These are phyloP conservation scores for Hypoxylon sp. DNA, from an alignment of 2,329 filamentous ascomycete species.

Conservation along the genomic window DNA sequence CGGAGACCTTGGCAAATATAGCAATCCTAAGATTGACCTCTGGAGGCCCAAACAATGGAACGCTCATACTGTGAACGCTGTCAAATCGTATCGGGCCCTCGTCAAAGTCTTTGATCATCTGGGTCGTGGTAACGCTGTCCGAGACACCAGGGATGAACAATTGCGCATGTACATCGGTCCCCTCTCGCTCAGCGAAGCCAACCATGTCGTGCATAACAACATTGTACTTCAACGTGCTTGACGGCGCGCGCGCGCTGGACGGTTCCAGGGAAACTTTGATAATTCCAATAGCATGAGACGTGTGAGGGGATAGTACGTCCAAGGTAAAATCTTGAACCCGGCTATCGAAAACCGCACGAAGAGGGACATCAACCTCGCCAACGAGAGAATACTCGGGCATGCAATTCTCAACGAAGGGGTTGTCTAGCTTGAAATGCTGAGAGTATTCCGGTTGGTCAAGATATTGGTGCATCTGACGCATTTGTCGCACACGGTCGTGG, in stretches of 20 bases:
- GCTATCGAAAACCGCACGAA: conserved; percentile 92
- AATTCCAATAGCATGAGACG: conserved; percentile 87
- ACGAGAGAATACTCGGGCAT: conserved; percentile 93
- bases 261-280: conserved; percentile 91
- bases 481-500: conserved; percentile 83
- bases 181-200: conserved; percentile 94
- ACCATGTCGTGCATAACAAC: conserved; percentile 97
- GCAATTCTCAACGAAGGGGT: conserved; percentile 90
- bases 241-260: conserved; percentile 89
- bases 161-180: conserved; percentile 93
- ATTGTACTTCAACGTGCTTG: conserved; percentile 95
- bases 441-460: conserved; percentile 94
- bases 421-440: conserved; percentile 89
- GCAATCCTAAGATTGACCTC: conserved; percentile 83
- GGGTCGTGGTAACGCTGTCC: conserved; percentile 91
- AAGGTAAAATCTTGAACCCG: conserved; percentile 93
- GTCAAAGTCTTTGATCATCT: conserved; percentile 93
- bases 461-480: conserved; percentile 98
- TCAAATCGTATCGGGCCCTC: conserved; percentile 93
- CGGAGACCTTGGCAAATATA: conserved; percentile 88
- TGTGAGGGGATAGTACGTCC: conserved; percentile 92
- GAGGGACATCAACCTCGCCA: conserved; percentile 90
- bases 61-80: conserved; percentile 97
- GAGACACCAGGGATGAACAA: conserved; percentile 94
- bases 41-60: conserved; percentile 79